A percentile compares a stretch with the other conserved stretches of the same genome.
Evolutionary conservation across 305 asterid species (phyloP).

Genomic region (Euphrasia arctica): DNA sequence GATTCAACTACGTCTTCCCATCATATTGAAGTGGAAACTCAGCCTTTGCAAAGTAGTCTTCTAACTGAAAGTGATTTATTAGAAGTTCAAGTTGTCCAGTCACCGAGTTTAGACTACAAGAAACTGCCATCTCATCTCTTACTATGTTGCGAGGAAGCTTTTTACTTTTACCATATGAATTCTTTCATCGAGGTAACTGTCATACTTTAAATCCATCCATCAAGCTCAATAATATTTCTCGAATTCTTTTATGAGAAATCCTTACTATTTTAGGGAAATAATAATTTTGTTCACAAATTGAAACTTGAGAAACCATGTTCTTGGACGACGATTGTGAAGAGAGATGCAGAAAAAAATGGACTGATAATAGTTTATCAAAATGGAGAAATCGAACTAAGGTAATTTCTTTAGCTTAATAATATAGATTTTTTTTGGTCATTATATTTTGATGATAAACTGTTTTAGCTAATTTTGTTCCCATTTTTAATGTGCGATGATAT

Average conservation of each 20-base stretch:
- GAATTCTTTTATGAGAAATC: conserved; percentile 29
- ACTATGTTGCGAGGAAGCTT: conserved; percentile 72
- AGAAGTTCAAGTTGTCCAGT: conserved; percentile 34
- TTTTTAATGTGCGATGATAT: not conserved
- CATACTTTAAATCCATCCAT: conserved; percentile 19
- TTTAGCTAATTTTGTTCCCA: not conserved
- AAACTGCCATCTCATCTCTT: conserved; percentile 49
- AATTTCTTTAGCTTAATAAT: conserved; percentile 20
- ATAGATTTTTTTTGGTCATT: not conserved
- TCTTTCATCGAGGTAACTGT: conserved; percentile 62
- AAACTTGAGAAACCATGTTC: conserved; percentile 71
- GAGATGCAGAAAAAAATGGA: conserved; percentile 50
- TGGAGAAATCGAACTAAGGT: conserved; percentile 87
- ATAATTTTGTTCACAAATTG: conserved; percentile 38
- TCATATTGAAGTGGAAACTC: conserved; percentile 36
- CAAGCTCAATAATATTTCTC: conserved; percentile 17
- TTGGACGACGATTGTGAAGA: conserved; percentile 69
- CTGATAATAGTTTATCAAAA: conserved; percentile 65
- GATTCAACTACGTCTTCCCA: conserved; percentile 32
- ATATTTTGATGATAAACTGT: not conserved
- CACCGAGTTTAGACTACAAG: conserved; percentile 29
- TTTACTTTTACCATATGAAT: conserved; percentile 49
- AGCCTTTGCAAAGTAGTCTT: conserved; percentile 27
- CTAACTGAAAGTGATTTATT: conserved; percentile 35
- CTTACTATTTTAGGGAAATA: conserved; percentile 48